These are phyloP conservation scores for Salix koriyanagi DNA, from an alignment of 345 rosid species.

Conservation along the genomic window DNA sequence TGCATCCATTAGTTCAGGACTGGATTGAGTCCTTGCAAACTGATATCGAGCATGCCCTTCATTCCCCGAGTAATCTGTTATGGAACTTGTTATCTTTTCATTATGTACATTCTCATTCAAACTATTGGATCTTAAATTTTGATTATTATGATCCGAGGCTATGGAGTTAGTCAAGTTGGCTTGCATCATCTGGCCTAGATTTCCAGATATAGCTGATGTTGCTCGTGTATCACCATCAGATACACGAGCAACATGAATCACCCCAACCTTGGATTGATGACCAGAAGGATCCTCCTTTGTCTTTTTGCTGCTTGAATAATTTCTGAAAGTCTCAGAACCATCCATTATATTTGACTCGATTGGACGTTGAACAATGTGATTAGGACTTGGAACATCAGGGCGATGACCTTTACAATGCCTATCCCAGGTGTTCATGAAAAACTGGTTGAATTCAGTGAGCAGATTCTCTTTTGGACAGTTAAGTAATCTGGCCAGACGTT, in stretches of 20 bases:
- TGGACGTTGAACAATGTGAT: conserved; percentile 37
- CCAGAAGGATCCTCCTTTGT: conserved; percentile 7
- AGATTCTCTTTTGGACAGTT: conserved; percentile 22
- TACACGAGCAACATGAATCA: neutral
- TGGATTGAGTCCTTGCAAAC: conserved; percentile 18
- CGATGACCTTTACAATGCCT: conserved; percentile 19
- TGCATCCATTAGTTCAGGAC: conserved; percentile 14
- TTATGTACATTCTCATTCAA: neutral
- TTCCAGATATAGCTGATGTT: conserved; percentile 30
- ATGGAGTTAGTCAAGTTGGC: conserved; percentile 28
- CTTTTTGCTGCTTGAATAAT: conserved; percentile 37
- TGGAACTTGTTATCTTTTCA: conserved; percentile 4
- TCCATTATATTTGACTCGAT: conserved; percentile 36
- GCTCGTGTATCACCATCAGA: conserved; percentile 8
- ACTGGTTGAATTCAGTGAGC: conserved; percentile 18
- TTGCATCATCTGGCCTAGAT: conserved; percentile 41
- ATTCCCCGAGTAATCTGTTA: conserved; percentile 1
- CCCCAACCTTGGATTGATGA: neutral
- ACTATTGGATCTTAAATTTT: conserved; percentile 15
- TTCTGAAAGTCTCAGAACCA: conserved; percentile 37
- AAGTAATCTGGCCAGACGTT: conserved; percentile 17
- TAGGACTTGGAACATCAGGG: conserved; percentile 55
- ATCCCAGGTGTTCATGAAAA: conserved; percentile 28
- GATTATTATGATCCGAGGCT: conserved; percentile 35
- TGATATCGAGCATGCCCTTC: conserved; percentile 8